Conservation (phyloP, 1,284 basidiomycete genomes). For the Schizophyllum amplum region DNA sequence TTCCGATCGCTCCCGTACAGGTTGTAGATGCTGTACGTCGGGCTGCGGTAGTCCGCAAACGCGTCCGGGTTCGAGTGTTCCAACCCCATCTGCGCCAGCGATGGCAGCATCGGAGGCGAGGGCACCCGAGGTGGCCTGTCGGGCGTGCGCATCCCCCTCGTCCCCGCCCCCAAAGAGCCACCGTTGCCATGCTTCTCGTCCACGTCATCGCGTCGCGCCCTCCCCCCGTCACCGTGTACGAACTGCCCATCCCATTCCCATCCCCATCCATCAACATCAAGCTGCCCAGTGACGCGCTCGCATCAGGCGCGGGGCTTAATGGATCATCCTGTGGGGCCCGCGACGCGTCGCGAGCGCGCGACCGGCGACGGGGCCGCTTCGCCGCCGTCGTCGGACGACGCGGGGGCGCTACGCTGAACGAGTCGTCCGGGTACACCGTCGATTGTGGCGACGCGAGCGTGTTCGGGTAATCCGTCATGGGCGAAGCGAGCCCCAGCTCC, state of each 20-base stretch:
- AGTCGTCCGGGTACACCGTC: constrained; percentile 65
- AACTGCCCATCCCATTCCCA: too few relatives aligned
- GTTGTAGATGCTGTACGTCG: constrained; percentile 75
- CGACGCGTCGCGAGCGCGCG: too few relatives aligned
- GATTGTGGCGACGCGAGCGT: constrained; percentile 40
- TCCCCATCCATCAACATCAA: constrained; percentile 48
- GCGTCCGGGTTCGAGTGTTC: constrained; percentile 51
- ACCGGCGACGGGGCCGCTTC: constrained; percentile 1
- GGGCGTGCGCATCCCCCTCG: too few relatives aligned
- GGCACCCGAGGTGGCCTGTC: constrained; percentile 62
- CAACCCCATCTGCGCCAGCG: constrained; percentile 68
- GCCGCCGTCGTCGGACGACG: constrained; percentile 5
- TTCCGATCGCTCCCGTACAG: constrained; percentile 60
- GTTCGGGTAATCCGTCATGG: constrained; percentile 25
- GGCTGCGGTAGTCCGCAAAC: constrained; percentile 61
- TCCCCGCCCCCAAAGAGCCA: constrained; percentile 9
- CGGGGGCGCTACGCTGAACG: constrained; percentile 47
- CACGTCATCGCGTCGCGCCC: too few relatives aligned
- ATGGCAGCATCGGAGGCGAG: constrained; percentile 66
- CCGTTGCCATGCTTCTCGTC: constrained; percentile 14
- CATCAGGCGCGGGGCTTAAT: constrained; percentile 27
- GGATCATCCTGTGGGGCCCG: constrained; percentile 2
- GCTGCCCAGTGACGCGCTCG: constrained; percentile 42
- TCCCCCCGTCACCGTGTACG: background rate
- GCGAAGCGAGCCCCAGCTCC: constrained; percentile 44